Base-by-base conservation (phyloP, 306 rosid species). In the Glycyrrhiza uralensis region DNA sequence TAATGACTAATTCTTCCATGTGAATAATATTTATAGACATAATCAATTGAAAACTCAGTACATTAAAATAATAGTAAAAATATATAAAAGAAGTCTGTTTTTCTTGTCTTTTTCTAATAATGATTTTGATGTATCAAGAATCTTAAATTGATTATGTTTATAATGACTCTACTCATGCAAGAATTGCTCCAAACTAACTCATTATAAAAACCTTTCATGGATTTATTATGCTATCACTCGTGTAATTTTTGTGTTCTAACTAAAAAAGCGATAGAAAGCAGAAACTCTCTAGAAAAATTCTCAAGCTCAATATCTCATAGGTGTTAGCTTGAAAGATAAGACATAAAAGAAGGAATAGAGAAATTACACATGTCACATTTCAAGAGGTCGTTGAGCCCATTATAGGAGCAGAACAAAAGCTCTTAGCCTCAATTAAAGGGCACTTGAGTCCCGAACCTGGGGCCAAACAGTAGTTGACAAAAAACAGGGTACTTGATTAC, bases 291-390 rank as follows among this genome's bases (percentile, higher is more conserved):
- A 49, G 19, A 47, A n/a, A 50, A 15, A 2, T 42, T 52, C 17
- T 52, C 14, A 35, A 62, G 51, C 67, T 69, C 63, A 58, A 69
- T 77, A 77, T 38, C 14, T 59, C 13, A 30, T 10, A 45, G 24
- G 15, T 46, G 52, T 44, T 39, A 69, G 46, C 57, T 41, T 65
- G 35, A 66, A 66, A 55, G 38, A 38, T 54, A n/a, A 38, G 9
- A 9, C 42, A 60, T 35, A 18, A 32, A 29, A 52, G 20, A 54
- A 65, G 3, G 47, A 74, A 38, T 1, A 20, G 3, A 52, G 11
- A 75, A 36, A 76, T 57, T 68, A 29, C 71, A 63, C 20, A 59
- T 3, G 45, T 60, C 6, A 22, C 63, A 68, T 51, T 45, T 74
- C 68, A 60, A 67, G 20, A n/a, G 2, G 24, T 5, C 3, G 17